These are phyloP conservation scores for Trametes gibbosa DNA, from an alignment of 768 basidiomycete genomes.

Conservation along the genomic window DNA sequence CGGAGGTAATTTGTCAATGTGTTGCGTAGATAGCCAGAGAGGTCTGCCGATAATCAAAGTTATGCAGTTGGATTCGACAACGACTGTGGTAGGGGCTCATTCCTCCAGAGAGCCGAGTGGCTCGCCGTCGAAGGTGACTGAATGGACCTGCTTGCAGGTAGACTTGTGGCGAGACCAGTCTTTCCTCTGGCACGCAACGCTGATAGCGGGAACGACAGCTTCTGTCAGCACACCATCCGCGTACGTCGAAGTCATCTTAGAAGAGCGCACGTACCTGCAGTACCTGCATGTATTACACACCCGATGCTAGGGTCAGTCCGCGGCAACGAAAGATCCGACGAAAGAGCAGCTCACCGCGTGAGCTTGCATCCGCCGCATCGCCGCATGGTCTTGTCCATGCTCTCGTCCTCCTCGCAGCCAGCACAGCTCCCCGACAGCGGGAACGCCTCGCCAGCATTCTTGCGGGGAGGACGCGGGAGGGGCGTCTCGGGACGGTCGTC, in stretches of 20 bases:
- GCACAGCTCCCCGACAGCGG: constrained; percentile 20
- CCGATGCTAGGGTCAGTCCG: too few species aligned
- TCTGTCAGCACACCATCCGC: background rate
- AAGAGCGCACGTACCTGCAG: constrained; percentile 6
- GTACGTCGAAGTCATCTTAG: background rate
- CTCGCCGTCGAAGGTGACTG: constrained; percentile 4
- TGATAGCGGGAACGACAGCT: background rate
- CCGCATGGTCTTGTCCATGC: background rate
- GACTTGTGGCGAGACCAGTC: constrained; percentile 20
- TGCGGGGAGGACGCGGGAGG: background rate
- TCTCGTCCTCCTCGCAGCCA: constrained; percentile 14
- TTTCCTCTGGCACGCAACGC: constrained; percentile 14
- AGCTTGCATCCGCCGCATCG: constrained; percentile 18
- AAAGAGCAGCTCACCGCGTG: constrained; percentile 11
- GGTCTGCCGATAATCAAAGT: too few species aligned
- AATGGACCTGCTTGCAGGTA: constrained; percentile 12
- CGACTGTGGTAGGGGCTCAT: background rate
- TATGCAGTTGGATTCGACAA: too few species aligned
- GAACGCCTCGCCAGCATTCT: background rate
- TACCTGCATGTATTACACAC: constrained; percentile 1
- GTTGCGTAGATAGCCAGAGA: too few species aligned
- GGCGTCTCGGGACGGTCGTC: background rate
- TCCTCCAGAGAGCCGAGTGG: background rate
- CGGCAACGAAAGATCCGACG: too few species aligned
- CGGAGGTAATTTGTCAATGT: too few species aligned